Base-by-base conservation (phyloP, 208 protist species). In the Leishmania amazonensis region DNA sequence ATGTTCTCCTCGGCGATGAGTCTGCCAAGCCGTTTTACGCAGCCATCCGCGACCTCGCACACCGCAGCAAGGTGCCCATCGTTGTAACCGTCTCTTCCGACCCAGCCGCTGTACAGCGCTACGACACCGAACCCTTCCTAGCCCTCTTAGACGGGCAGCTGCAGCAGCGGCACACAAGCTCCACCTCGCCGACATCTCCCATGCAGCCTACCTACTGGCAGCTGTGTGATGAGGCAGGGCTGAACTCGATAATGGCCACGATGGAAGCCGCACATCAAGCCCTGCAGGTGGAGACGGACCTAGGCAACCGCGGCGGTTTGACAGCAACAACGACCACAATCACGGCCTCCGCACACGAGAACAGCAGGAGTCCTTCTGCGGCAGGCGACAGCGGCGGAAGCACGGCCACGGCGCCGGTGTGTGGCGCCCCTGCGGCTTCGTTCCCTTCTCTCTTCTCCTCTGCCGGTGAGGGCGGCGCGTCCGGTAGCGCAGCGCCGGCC, bases 1-100 rank as follows among this genome's bases (percentile, higher is more conserved):
- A 97, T 83, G 85, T 96, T 65, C 87, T 96, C 45, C 91, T 97
- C 9, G 92, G 88, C 1, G 92, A 95, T 73, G 92, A 96, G 83
- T 81, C 87, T 21, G 85, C 87, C 62, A 85, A 88, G 51, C 76
- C 92, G 7, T 93, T 97, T 68, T 97, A 97, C 83, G 87, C 90
- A 9, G 87, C 94, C 47, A 91, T 97, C 53, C 88, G 91, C 62
- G 91, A 96, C 70, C 74, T 97, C 4, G 92, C 94, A 49, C 81
- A 90, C 78, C 83, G 89, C 72, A 96, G 92, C 81, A 94, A 96
- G 62, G 89, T 95, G 5, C 94, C 94, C 47, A 92, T 97, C 62
- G 82, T 95, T 38, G 90, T 97, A 24, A 96, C 92, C 0, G 89
- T 93, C n/a, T 92, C 86, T 17, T 87, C 89, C 17, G 74, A 87